Conservation (phyloP, 139 green algal species). For the Volvox africanus region DNA sequence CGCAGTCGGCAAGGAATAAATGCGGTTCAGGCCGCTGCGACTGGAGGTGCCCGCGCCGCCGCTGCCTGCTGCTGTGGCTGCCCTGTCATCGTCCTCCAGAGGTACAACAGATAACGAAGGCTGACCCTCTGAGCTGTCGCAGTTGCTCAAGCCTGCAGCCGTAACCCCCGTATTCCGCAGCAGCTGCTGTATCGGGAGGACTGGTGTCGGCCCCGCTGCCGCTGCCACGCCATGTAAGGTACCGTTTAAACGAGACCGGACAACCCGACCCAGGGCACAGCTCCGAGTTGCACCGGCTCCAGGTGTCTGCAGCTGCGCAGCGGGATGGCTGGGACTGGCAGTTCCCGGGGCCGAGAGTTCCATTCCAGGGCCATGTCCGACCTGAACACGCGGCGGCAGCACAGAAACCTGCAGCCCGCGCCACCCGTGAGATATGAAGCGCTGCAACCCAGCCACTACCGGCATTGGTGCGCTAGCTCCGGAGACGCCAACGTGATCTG, state of each 20-base stretch:
- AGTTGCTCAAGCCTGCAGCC: not conserved
- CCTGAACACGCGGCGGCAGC: not conserved
- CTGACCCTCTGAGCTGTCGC: not conserved
- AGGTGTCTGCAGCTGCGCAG: not conserved
- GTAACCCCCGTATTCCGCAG: not conserved
- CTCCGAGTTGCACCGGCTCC: not conserved
- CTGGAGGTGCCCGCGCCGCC: not conserved
- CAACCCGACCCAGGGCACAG: not conserved
- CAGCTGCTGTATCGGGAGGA: not conserved
- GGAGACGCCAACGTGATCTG: not conserved
- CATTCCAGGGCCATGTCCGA: not conserved
- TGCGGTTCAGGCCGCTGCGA: not conserved
- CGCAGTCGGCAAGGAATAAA: not conserved
- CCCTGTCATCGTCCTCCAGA: not conserved
- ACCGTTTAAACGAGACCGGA: constrained; percentile 21
- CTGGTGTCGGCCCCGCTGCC: too few species aligned
- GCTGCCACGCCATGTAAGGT: not conserved
- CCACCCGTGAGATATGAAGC: constrained; percentile 32
- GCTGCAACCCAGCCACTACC: not conserved
- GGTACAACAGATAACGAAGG: not conserved
- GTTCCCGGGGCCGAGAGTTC: not conserved
- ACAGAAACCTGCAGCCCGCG: not conserved
- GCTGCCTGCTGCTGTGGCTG: not conserved
- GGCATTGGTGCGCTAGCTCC: not conserved
- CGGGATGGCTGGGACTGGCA: not conserved